phyloP scores from a whole-genome alignment of 1,139 yeast species.

The Arxiozyma heterogenica region DNA sequence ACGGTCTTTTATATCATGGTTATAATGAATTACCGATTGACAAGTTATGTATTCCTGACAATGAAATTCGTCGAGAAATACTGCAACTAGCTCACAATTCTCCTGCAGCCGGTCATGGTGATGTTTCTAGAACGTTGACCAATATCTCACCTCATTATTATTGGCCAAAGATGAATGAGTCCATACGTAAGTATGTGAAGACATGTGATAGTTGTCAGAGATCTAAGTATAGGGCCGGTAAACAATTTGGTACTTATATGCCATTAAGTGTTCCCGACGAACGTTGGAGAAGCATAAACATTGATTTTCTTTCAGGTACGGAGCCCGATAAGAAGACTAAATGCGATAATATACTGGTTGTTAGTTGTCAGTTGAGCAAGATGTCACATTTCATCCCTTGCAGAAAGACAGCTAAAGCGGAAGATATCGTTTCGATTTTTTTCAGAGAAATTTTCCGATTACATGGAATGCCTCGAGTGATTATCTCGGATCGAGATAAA shows the following conservation, averaged over 20 bases:
- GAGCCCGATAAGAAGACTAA: background rate
- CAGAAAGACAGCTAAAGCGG: background rate
- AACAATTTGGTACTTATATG: background rate
- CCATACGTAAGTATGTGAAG: background rate
- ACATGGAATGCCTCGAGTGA: conserved; percentile 1
- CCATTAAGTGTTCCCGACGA: background rate
- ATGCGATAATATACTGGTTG: background rate
- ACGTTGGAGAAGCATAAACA: background rate
- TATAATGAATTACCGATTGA: background rate
- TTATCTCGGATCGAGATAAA: conserved; percentile 1
- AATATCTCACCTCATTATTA: background rate
- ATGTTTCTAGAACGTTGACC: background rate
- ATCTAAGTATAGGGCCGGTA: background rate
- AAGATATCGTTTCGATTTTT: background rate
- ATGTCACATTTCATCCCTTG: background rate
- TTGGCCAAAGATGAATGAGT: background rate
- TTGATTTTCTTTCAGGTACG: conserved; percentile 3
- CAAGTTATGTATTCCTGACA: background rate
- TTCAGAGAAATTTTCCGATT: background rate
- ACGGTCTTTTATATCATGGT: background rate
- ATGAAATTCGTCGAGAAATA: background rate
- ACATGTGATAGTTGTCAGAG: background rate
- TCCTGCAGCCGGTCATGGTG: background rate
- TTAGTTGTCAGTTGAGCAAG: background rate
- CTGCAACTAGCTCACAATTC: background rate